A percentile compares a stretch with the other conserved stretches of the same genome.
Conservation (phyloP, 2,329 filamentous ascomycete species). For the Alternaria longipes region DNA sequence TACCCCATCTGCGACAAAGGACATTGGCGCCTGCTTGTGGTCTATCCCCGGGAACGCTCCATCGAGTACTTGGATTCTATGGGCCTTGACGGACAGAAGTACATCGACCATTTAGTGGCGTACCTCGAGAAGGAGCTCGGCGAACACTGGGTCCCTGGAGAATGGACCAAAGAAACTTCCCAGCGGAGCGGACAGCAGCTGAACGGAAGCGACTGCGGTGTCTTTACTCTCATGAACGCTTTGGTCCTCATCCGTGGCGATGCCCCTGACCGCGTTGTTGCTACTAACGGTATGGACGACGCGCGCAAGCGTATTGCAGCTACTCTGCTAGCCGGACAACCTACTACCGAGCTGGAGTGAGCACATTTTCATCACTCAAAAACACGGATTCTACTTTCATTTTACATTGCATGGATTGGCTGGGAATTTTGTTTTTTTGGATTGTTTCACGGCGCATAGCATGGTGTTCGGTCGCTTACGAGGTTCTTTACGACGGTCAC, state of each 20-base stretch:
- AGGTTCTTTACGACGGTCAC: slow-evolving; percentile 19
- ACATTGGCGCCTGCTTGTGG: slow-evolving; percentile 78
- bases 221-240: slow-evolving; percentile 78
- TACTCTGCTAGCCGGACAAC: slow-evolving; percentile 67
- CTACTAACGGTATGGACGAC: slow-evolving; percentile 63
- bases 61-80: slow-evolving; percentile 78
- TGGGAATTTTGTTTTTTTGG: neutral
- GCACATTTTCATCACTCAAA: neutral
- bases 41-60: slow-evolving; percentile 67
- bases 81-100: slow-evolving; percentile 52
- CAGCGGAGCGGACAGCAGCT: slow-evolving; percentile 62
- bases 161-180: slow-evolving; percentile 68
- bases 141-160: slow-evolving; percentile 62
- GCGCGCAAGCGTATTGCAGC: slow-evolving; percentile 71
- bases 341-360: slow-evolving; percentile 39
- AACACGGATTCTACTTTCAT: neutral
- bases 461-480: slow-evolving; percentile 22
- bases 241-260: slow-evolving; percentile 63
- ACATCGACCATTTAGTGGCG: slow-evolving; percentile 42
- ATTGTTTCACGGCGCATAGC: slow-evolving; percentile 19
- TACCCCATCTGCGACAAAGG: slow-evolving; percentile 70
- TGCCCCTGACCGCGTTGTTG: slow-evolving; percentile 55
- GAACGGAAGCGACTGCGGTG: slow-evolving; percentile 79
- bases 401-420: neutral
- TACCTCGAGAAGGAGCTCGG: slow-evolving; percentile 69